Percentiles rank a stretch among this genome's conserved stretches.
These are phyloP conservation scores for Tilletia walkeri DNA, from an alignment of 1,284 basidiomycete genomes.

Conservation along the genomic window DNA sequence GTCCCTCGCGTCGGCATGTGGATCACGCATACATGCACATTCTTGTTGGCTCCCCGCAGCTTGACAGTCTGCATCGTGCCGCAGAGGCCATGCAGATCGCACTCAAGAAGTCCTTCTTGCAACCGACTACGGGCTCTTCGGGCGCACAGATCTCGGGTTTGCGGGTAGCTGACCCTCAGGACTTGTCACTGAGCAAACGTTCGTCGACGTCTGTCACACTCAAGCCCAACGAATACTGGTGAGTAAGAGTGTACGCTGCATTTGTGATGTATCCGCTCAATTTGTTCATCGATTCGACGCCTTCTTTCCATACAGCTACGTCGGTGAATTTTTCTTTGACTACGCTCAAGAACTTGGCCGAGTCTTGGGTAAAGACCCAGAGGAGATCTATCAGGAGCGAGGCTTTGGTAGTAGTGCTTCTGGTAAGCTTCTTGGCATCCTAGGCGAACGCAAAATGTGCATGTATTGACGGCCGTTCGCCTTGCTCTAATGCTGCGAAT, in stretches of 20 bases:
- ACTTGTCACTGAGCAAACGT: neutral
- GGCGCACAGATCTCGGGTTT: neutral
- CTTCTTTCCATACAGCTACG: neutral
- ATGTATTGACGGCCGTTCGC: neutral
- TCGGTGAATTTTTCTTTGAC: conserved; percentile 9
- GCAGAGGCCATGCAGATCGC: conserved; percentile 7
- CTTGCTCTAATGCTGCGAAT: neutral
- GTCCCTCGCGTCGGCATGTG: too few relatives aligned
- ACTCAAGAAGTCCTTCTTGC: conserved; percentile 1
- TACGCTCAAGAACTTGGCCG: conserved; percentile 8
- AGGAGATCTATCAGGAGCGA: neutral
- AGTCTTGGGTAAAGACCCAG: conserved; percentile 4
- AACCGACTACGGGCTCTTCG: neutral
- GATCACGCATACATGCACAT: neutral
- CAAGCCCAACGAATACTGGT: conserved; percentile 15
- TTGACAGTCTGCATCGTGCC: neutral
- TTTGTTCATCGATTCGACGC: neutral
- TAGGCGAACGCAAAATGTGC: neutral
- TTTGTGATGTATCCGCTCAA: neutral
- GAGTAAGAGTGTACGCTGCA: neutral
- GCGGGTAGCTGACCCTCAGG: neutral
- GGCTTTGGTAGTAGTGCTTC: conserved; percentile 7
- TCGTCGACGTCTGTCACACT: neutral
- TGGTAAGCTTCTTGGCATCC: neutral
- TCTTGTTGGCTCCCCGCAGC: neutral